Evolutionary conservation across 306 rosid genomes (phyloP).

Genomic region (Vicia faba): DNA sequence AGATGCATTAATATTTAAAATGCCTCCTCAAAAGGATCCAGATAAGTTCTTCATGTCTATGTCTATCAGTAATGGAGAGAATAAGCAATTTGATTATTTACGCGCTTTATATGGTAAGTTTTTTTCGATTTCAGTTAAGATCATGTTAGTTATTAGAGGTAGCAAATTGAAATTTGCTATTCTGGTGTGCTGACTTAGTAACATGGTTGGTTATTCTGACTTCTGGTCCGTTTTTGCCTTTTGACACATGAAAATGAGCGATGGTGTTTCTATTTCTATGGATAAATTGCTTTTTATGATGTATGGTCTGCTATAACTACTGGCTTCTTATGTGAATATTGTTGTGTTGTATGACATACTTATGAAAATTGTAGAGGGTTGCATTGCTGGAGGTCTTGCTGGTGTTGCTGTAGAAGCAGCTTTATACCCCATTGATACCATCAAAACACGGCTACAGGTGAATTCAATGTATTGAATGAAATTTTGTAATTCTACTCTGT

Average conservation of each 20-base stretch:
- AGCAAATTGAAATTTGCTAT: too few relatives aligned
- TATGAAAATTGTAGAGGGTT: slow-evolving; percentile 63
- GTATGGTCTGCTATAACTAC: too few relatives aligned
- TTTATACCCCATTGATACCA: slow-evolving; percentile 92
- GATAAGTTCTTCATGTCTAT: slow-evolving; percentile 45
- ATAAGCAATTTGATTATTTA: slow-evolving; percentile 46
- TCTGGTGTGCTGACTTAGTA: too few relatives aligned
- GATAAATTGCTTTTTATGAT: background rate
- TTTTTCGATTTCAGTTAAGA: background rate
- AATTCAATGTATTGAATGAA: slow-evolving; percentile 32
- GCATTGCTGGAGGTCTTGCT: slow-evolving; percentile 89
- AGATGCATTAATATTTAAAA: slow-evolving; percentile 48
- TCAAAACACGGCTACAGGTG: slow-evolving; percentile 96
- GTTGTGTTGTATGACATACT: slow-evolving; percentile 7
- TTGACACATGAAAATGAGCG: too few relatives aligned
- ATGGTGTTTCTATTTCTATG: background rate
- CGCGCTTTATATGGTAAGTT: slow-evolving; percentile 49
- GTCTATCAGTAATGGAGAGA: slow-evolving; percentile 45
- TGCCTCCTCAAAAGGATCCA: slow-evolving; percentile 44
- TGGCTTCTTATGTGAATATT: background rate
- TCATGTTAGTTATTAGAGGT: background rate
- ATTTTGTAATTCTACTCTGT: background rate
- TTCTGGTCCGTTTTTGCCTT: too few relatives aligned
- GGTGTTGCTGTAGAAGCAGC: slow-evolving; percentile 90
- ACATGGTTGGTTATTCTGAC: too few relatives aligned